Evolutionary conservation across 257 asterid species (phyloP).

Genomic region (Solanum neorickii): DNA sequence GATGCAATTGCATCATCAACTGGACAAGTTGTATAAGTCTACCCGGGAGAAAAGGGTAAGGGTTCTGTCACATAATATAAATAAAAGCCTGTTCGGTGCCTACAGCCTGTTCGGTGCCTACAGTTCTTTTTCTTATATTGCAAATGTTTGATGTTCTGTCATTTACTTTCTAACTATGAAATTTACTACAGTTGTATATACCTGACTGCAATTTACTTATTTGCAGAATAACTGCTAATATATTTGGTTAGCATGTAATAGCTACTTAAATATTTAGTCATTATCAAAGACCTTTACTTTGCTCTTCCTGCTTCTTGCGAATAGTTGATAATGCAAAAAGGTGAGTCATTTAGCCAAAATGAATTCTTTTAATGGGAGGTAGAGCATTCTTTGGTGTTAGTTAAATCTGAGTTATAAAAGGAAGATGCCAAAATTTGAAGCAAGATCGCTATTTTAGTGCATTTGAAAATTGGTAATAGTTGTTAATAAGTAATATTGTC

Average conservation of each 20-base stretch:
- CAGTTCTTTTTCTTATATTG: not conserved
- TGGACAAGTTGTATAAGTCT: slow-evolving; percentile 81
- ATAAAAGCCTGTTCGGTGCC: not conserved
- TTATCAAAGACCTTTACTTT: not conserved
- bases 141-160: not conserved
- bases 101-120: not conserved
- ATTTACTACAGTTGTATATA: not conserved
- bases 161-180: not conserved
- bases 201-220: not conserved
- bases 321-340: not conserved
- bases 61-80: not conserved
- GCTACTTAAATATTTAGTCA: not conserved
- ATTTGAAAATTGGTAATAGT: not conserved
- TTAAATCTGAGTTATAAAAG: not conserved
- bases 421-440: not conserved
- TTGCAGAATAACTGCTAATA: not conserved
- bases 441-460: not conserved
- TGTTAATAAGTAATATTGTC: not conserved
- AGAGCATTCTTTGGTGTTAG: not conserved
- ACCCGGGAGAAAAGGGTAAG: slow-evolving; percentile 90
- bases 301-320: not conserved
- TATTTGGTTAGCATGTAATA: not conserved
- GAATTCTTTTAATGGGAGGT: not conserved
- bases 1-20: slow-evolving; percentile 78
- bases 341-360: not conserved